A percentile compares a stretch with the other conserved stretches of the same genome.
These are phyloP conservation scores for Sicyos baderoa DNA, from an alignment of 306 rosid species.

Conservation along the genomic window DNA sequence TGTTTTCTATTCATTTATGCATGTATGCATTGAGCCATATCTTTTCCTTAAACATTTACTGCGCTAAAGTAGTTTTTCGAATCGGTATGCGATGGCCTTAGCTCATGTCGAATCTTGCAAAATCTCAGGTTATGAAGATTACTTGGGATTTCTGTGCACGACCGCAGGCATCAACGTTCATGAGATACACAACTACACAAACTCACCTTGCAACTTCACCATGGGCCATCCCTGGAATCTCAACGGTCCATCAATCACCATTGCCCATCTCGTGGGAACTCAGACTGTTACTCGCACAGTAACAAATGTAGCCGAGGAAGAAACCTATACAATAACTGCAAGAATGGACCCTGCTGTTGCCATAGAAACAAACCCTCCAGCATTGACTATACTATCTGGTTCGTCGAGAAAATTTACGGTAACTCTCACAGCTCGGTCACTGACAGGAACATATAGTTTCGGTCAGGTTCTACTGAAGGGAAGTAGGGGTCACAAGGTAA, in stretches of 20 bases:
- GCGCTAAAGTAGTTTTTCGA: neutral
- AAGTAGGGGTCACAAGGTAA: slow-evolving; percentile 89
- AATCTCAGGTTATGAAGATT: slow-evolving; percentile 68
- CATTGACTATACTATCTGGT: slow-evolving; percentile 66
- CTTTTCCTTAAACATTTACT: neutral
- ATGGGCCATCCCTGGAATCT: slow-evolving; percentile 75
- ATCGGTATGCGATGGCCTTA: neutral
- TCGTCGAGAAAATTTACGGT: slow-evolving; percentile 52
- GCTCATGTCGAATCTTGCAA: neutral
- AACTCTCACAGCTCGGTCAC: slow-evolving; percentile 59
- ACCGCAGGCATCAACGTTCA: slow-evolving; percentile 64
- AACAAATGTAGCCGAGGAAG: slow-evolving; percentile 82
- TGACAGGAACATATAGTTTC: slow-evolving; percentile 64
- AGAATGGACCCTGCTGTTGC: slow-evolving; percentile 88
- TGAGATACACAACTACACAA: slow-evolving; percentile 70
- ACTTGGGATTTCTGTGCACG: slow-evolving; percentile 92
- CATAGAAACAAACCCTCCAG: slow-evolving; percentile 74
- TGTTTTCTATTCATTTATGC: neutral
- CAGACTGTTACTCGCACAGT: slow-evolving; percentile 60
- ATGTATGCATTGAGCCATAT: neutral
- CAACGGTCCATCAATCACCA: slow-evolving; percentile 78
- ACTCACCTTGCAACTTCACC: slow-evolving; percentile 58
- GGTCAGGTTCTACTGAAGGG: slow-evolving; percentile 90
- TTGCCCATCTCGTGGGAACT: slow-evolving; percentile 73
- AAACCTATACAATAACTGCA: slow-evolving; percentile 65